phyloP scores from a whole-genome alignment of 1,139 yeast genomes.

The Protomyces macrosporus region DNA sequence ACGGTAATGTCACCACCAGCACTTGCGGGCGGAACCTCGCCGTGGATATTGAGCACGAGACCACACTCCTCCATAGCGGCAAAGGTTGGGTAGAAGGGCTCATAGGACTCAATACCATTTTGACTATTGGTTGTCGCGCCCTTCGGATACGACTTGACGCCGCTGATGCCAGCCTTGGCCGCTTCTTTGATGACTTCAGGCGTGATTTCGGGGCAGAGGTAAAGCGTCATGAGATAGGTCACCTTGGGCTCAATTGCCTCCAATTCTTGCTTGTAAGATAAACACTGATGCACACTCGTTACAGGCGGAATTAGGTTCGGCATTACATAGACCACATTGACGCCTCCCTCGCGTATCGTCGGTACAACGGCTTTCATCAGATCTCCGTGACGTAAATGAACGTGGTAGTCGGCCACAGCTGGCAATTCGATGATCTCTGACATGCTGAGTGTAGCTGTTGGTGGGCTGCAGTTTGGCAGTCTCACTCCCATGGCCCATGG shows the following conservation, averaged over 20 bases:
- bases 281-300: conserved; percentile 69
- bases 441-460: background rate
- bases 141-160: conserved; percentile 91
- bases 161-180: conserved; percentile 62
- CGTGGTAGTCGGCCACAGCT: conserved; percentile 87
- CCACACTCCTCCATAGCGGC: conserved; percentile 75
- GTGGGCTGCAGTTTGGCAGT: no score
- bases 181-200: conserved; percentile 81
- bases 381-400: conserved; percentile 85
- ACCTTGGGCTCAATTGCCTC: conserved; percentile 72
- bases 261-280: conserved; percentile 60
- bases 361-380: conserved; percentile 93
- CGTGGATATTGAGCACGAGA: conserved; percentile 81
- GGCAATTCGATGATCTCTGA: conserved; percentile 23
- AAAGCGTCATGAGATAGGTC: conserved; percentile 84
- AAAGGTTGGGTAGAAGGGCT: conserved; percentile 80
- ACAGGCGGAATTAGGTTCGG: conserved; percentile 93
- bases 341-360: conserved; percentile 82
- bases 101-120: conserved; percentile 85
- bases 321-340: conserved; percentile 88
- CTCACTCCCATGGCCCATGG: no score
- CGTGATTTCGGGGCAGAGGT: conserved; percentile 68
- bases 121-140: conserved; percentile 97
- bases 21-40: conserved; percentile 77
- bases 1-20: conserved; percentile 59